Evolutionary conservation across 352 stramenopile species (phyloP).

Genomic region (Peronosclerospora sorghi): DNA sequence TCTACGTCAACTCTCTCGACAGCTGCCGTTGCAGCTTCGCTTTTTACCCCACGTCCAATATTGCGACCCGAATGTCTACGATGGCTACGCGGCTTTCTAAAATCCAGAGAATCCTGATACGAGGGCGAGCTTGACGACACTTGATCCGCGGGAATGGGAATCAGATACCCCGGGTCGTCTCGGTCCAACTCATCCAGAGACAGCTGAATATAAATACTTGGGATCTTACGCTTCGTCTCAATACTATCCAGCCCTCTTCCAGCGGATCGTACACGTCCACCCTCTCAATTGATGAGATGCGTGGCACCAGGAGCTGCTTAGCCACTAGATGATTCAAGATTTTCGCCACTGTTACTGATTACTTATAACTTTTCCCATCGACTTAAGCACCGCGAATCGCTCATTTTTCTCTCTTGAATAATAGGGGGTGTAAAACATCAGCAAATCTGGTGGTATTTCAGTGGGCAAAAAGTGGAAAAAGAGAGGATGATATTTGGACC

Average conservation of each 20-base stretch:
- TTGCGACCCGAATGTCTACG: slow-evolving; percentile 11
- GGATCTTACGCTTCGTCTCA: slow-evolving; percentile 61
- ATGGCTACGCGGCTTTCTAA: slow-evolving; percentile 18
- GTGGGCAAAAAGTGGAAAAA: no score
- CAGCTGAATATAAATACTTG: slow-evolving; percentile 63
- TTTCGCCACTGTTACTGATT: no score
- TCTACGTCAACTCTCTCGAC: slow-evolving; percentile 5
- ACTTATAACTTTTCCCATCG: no score
- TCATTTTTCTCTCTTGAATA: slow-evolving; percentile 49
- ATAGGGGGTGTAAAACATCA: no score
- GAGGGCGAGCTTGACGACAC: slow-evolving; percentile 27
- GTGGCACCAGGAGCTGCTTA: no score
- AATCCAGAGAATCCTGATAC: slow-evolving; percentile 22
- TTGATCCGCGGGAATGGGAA: slow-evolving; percentile 47
- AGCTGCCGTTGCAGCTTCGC: neutral
- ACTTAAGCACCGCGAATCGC: slow-evolving; percentile 52
- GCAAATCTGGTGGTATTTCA: no score
- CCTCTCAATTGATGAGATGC: no score
- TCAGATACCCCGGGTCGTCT: slow-evolving; percentile 56
- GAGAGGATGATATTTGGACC: no score
- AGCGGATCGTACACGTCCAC: no score
- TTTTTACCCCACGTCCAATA: slow-evolving; percentile 3
- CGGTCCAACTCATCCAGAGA: slow-evolving; percentile 54
- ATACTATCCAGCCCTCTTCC: no score
- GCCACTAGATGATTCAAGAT: no score